Evolutionary conservation across 2,329 filamentous ascomycete species (phyloP).

Genomic region (Aspergillus versicolor): DNA sequence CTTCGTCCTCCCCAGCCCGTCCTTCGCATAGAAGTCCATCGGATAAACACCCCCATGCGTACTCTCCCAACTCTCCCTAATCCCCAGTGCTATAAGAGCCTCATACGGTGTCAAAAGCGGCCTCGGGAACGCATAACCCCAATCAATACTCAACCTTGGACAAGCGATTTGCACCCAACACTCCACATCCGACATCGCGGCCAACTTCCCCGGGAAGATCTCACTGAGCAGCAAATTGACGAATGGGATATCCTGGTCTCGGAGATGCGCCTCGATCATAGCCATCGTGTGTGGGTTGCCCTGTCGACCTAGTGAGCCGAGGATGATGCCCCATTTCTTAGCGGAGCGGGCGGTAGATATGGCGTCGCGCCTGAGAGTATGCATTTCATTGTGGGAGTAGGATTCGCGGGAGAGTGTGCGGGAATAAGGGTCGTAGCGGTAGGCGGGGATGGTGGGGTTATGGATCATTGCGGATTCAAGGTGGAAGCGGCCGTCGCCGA

Average conservation of each 20-base stretch:
- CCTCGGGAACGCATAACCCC: constrained; percentile 92
- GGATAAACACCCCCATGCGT: constrained; percentile 70
- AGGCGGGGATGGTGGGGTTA: constrained; percentile 85
- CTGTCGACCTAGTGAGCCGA: constrained; percentile 88
- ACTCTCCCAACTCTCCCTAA: constrained; percentile 70
- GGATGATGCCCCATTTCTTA: constrained; percentile 89
- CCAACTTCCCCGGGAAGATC: constrained; percentile 94
- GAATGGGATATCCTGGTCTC: constrained; percentile 70
- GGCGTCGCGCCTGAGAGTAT: constrained; percentile 72
- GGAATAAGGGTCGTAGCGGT: constrained; percentile 95
- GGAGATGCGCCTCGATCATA: constrained; percentile 77
- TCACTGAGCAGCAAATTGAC: constrained; percentile 87
- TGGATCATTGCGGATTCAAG: constrained; percentile 99
- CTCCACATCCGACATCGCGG: constrained; percentile 89
- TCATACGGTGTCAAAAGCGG: constrained; percentile 93
- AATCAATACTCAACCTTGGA: constrained; percentile 95
- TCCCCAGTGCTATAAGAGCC: constrained; percentile 83
- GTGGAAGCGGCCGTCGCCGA: constrained; percentile 91
- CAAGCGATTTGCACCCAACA: constrained; percentile 99
- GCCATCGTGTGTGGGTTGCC: constrained; percentile 92
- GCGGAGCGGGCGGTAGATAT: constrained; percentile 74
- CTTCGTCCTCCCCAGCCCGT: constrained; percentile 76
- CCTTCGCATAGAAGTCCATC: constrained; percentile 97
- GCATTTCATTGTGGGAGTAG: constrained; percentile 91
- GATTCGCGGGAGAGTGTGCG: constrained; percentile 85